Percentiles rank a stretch among this genome's conserved stretches.
Conservation (phyloP, 2,329 filamentous ascomycete species). For the Cryphonectria nitschkei region DNA sequence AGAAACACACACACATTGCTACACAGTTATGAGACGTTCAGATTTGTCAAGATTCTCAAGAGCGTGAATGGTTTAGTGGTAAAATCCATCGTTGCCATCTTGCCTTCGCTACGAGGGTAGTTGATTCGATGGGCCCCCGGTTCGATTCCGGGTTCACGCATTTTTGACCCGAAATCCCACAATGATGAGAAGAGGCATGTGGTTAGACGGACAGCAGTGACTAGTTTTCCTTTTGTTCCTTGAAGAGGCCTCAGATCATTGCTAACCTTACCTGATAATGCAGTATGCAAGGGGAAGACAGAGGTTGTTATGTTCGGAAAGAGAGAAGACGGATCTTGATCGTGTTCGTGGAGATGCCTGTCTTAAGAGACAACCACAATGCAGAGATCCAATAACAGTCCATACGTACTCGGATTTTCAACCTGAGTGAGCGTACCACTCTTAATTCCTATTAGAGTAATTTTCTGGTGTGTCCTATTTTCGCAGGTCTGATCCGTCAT, state of each 20-base stretch:
- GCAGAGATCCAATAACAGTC: too few relatives aligned
- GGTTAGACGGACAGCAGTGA: background rate
- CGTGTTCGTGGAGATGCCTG: too few relatives aligned
- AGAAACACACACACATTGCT: background rate
- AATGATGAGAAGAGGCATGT: background rate
- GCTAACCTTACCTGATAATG: background rate
- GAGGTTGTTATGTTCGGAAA: background rate
- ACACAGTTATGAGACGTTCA: background rate
- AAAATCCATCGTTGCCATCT: conserved; percentile 22
- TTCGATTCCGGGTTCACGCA: conserved; percentile 16
- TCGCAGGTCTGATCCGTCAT: too few relatives aligned
- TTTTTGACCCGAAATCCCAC: background rate
- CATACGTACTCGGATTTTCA: too few relatives aligned
- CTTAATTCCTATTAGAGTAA: too few relatives aligned
- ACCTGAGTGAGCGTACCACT: too few relatives aligned
- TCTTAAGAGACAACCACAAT: too few relatives aligned
- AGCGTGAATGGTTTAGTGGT: conserved; percentile 20
- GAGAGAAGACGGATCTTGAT: too few relatives aligned
- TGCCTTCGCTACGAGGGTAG: background rate
- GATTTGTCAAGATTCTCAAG: background rate
- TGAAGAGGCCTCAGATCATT: background rate
- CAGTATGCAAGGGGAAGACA: background rate
- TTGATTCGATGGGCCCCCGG: conserved; percentile 15
- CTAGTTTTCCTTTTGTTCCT: background rate
- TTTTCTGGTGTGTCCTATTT: too few relatives aligned